Evolutionary conservation across 2,329 filamentous ascomycete species (phyloP).

Genomic region (Tolypocladium tropicale): DNA sequence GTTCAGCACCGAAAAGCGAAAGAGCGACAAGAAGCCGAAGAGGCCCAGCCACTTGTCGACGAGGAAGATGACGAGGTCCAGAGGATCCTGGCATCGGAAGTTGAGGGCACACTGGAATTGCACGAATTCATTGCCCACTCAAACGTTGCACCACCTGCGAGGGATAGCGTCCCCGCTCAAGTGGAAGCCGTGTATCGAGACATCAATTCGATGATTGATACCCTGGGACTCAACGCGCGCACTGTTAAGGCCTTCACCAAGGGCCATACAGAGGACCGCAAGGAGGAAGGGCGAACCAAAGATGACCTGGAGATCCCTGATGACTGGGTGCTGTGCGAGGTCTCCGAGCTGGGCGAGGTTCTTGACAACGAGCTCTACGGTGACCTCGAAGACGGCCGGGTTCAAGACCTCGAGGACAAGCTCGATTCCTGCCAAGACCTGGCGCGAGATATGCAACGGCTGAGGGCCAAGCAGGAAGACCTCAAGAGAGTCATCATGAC

Average conservation of each 20-base stretch:
- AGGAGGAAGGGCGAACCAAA: slow-evolving; percentile 44
- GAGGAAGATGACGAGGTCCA: slow-evolving; percentile 63
- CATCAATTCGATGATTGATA: slow-evolving; percentile 91
- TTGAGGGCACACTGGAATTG: slow-evolving; percentile 51
- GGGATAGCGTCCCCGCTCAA: slow-evolving; percentile 49
- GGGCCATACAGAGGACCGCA: slow-evolving; percentile 50
- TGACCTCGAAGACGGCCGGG: slow-evolving; percentile 55
- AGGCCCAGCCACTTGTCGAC: slow-evolving; percentile 48
- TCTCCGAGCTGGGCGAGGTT: slow-evolving; percentile 55
- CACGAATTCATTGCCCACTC: slow-evolving; percentile 59
- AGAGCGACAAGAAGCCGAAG: slow-evolving; percentile 46
- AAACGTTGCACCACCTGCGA: slow-evolving; percentile 40
- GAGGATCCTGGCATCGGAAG: slow-evolving; percentile 46
- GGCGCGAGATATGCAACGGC: slow-evolving; percentile 56
- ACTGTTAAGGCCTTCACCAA: slow-evolving; percentile 57
- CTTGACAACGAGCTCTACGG: slow-evolving; percentile 53
- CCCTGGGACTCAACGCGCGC: slow-evolving; percentile 70
- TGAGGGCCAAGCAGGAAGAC: slow-evolving; percentile 68
- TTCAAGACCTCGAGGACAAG: slow-evolving; percentile 59
- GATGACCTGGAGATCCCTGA: slow-evolving; percentile 60
- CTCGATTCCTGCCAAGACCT: slow-evolving; percentile 59
- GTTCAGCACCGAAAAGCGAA: slow-evolving; percentile 40
- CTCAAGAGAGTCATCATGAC: slow-evolving; percentile 66
- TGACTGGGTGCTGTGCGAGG: slow-evolving; percentile 67
- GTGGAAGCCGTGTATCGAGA: slow-evolving; percentile 64